Evolutionary conservation across 1,284 basidiomycete genomes (phyloP).

Genomic region (Apiotrichum gracile): DNA sequence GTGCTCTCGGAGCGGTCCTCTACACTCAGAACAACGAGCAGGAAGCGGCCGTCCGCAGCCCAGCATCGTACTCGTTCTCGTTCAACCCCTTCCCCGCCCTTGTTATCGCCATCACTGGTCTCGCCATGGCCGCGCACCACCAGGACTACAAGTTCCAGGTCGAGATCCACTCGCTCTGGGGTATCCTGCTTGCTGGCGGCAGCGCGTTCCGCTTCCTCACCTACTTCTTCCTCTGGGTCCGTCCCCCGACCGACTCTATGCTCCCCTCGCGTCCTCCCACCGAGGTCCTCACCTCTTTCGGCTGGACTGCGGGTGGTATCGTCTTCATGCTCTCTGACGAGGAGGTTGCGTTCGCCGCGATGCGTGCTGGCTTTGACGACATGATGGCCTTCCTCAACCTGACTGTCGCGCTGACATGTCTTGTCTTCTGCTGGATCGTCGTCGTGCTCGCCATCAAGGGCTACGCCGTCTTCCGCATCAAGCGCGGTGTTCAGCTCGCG

Average conservation of each 20-base stretch:
- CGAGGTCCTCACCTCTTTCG: constrained; percentile 81
- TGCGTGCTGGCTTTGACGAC: constrained; percentile 84
- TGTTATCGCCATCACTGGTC: constrained; percentile 85
- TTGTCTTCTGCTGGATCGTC: constrained; percentile 74
- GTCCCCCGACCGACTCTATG: constrained; percentile 55
- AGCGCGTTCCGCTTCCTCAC: constrained; percentile 55
- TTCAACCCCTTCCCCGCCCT: constrained; percentile 95
- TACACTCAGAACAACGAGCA: constrained; percentile 9
- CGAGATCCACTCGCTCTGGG: constrained; percentile 87
- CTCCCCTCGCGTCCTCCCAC: constrained; percentile 91
- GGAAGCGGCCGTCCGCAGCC: constrained; percentile 55
- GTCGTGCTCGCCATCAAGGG: constrained; percentile 69
- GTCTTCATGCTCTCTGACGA: constrained; percentile 89
- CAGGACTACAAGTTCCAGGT: constrained; percentile 72
- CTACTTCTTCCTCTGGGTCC: constrained; percentile 90
- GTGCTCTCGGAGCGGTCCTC: constrained; percentile 35
- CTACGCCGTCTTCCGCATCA: constrained; percentile 49
- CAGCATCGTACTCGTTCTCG: constrained; percentile 66
- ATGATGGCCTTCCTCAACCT: constrained; percentile 46
- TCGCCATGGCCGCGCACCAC: constrained; percentile 91
- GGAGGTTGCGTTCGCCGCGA: constrained; percentile 83
- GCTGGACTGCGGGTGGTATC: constrained; percentile 75
- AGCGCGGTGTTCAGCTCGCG: constrained; percentile 11
- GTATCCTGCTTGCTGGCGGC: constrained; percentile 78
- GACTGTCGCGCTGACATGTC: constrained; percentile 68